A percentile compares a stretch with the other conserved stretches of the same genome.
Conservation (phyloP, 352 stramenopile genomes). For the Pythium myriotylum region DNA sequence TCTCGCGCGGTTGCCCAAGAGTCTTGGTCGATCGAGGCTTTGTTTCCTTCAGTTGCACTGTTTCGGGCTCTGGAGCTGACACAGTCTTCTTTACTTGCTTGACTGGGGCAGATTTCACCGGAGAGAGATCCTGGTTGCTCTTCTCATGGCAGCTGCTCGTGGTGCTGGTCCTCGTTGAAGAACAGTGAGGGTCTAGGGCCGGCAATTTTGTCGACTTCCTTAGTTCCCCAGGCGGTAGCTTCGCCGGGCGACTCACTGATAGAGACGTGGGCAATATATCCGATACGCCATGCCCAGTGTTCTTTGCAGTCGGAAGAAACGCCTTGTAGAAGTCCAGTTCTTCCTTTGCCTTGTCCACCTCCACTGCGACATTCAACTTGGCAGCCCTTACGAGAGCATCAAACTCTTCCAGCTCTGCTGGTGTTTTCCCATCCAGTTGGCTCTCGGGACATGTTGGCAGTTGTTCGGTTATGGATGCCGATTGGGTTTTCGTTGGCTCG, state of each 20-base stretch:
- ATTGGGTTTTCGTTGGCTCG: not conserved
- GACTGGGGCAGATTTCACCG: too few relatives aligned
- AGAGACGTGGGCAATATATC: not conserved
- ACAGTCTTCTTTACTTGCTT: too few relatives aligned
- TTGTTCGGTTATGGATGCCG: not conserved
- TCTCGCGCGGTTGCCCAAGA: too few relatives aligned
- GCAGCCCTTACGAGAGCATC: conserved; percentile 51
- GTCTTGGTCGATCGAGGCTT: too few relatives aligned
- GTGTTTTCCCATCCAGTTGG: conserved; percentile 31
- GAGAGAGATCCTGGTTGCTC: too few relatives aligned
- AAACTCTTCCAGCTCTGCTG: conserved; percentile 57
- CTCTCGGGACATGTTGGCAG: conserved; percentile 14
- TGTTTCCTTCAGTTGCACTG: too few relatives aligned
- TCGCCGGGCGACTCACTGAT: not conserved
- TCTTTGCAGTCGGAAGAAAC: conserved; percentile 32
- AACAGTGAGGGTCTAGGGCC: conserved; percentile 2
- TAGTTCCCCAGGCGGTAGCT: not conserved
- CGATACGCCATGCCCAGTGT: not conserved
- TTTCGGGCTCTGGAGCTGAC: too few relatives aligned
- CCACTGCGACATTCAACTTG: conserved; percentile 37
- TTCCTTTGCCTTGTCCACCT: conserved; percentile 43
- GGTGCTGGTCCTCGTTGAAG: not conserved
- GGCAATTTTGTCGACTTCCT: conserved; percentile 24
- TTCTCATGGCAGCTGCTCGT: not conserved
- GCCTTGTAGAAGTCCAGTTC: conserved; percentile 64